These are phyloP conservation scores for Candida chilensis DNA, from an alignment of 805 yeast genomes.

Conservation along the genomic window DNA sequence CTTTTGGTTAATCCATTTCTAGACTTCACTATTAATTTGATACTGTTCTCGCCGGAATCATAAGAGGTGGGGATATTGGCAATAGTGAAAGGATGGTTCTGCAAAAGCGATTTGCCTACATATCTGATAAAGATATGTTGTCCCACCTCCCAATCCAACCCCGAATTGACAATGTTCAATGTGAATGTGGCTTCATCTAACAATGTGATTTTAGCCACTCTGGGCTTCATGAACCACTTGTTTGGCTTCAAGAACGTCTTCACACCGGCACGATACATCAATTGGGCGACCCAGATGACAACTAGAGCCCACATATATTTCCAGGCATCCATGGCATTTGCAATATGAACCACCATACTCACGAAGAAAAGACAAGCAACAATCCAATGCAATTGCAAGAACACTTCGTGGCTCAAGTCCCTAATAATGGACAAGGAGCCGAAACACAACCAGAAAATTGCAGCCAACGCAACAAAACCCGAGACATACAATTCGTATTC, in stretches of 20 bases:
- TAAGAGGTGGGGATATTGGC: slow-evolving; percentile 21
- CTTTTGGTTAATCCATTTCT: slow-evolving; percentile 37
- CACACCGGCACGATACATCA: slow-evolving; percentile 32
- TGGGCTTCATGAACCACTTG: slow-evolving; percentile 24
- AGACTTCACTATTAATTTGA: slow-evolving; percentile 36
- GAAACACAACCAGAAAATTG: slow-evolving; percentile 33
- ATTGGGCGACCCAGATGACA: slow-evolving; percentile 41
- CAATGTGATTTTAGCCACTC: slow-evolving; percentile 21
- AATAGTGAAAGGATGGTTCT: slow-evolving; percentile 51
- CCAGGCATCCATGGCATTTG: slow-evolving; percentile 19
- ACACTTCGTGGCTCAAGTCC: slow-evolving; percentile 31
- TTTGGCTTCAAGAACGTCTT: slow-evolving; percentile 39
- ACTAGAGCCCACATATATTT: slow-evolving; percentile 40
- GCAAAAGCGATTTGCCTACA: slow-evolving; percentile 30
- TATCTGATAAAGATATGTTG: slow-evolving; percentile 46
- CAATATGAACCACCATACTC: slow-evolving; percentile 35
- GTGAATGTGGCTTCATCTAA: slow-evolving; percentile 28
- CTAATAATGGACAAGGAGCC: slow-evolving; percentile 31
- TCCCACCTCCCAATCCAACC: slow-evolving; percentile 40
- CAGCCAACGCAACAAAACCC: slow-evolving; percentile 22
- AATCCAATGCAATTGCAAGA: slow-evolving; percentile 45
- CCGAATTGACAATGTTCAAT: too few relatives aligned
- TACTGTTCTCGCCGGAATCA: slow-evolving; percentile 11
- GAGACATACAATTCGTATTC: slow-evolving; percentile 8
- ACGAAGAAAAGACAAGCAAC: slow-evolving; percentile 38